Percentiles rank a stretch among this genome's conserved stretches.
Conservation (phyloP, 345 rosid species). For the Brassica rapa region DNA sequence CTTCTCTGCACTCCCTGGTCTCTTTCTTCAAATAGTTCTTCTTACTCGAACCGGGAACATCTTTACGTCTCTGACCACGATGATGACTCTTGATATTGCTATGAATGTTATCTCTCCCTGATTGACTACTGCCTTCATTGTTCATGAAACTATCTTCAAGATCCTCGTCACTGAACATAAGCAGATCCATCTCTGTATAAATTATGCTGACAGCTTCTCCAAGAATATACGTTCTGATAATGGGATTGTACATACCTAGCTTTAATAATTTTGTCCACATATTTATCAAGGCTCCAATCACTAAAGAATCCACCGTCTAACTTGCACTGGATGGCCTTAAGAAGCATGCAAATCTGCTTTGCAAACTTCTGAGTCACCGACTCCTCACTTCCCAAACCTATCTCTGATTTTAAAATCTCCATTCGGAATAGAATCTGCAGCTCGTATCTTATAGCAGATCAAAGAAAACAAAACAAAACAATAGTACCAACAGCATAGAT, state of each 20-base stretch:
- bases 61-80: conserved; percentile 24
- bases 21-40: conserved; percentile 34
- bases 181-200: conserved; percentile 73
- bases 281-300: conserved; percentile 88
- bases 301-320: conserved; percentile 89
- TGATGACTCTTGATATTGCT: conserved; percentile 44
- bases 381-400: conserved; percentile 53
- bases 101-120: conserved; percentile 49
- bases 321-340: conserved; percentile 78
- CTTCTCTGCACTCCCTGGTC: conserved; percentile 35
- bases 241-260: conserved; percentile 50
- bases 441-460: conserved; percentile 66
- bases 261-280: conserved; percentile 70
- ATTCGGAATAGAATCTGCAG: conserved; percentile 87
- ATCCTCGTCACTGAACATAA: conserved; percentile 68
- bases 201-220: conserved; percentile 64
- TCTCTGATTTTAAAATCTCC: conserved; percentile 82
- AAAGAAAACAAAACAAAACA: conserved; percentile 53
- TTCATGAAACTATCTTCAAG: conserved; percentile 52
- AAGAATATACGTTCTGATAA: conserved; percentile 38
- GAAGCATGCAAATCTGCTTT: conserved; percentile 70
- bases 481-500: conserved; percentile 13
- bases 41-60: conserved; percentile 41
- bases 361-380: conserved; percentile 66
- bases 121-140: conserved; percentile 70